Conservation (phyloP, 2,329 filamentous ascomycete genomes). For the Verticillium alfalfae region DNA sequence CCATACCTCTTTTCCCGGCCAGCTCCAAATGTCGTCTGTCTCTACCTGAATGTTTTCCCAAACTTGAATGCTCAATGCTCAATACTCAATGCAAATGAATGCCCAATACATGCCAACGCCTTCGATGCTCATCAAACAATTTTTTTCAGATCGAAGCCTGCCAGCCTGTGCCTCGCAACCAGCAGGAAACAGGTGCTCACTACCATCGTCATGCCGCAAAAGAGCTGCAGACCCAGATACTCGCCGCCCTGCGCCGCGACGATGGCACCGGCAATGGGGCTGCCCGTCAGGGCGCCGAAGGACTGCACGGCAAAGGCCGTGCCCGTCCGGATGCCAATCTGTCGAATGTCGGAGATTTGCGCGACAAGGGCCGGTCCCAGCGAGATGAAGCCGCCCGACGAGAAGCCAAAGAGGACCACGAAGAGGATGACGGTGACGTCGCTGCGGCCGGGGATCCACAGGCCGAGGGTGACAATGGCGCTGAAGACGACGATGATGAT, state of each 20-base stretch:
- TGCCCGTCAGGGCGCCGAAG: slow-evolving; percentile 45
- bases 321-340: slow-evolving; percentile 27
- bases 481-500: slow-evolving; percentile 23
- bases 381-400: slow-evolving; percentile 37
- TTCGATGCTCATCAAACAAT: background rate
- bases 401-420: slow-evolving; percentile 37
- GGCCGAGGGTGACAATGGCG: slow-evolving; percentile 28
- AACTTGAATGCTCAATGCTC: too few relatives aligned
- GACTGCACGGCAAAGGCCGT: slow-evolving; percentile 21
- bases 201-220: slow-evolving; percentile 50
- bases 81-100: background rate
- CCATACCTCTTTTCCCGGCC: too few relatives aligned
- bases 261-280: slow-evolving; percentile 33
- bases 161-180: background rate
- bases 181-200: slow-evolving; percentile 1
- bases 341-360: slow-evolving; percentile 26
- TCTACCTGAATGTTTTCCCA: too few relatives aligned
- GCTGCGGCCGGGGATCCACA: slow-evolving; percentile 29
- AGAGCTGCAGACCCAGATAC: slow-evolving; percentile 59
- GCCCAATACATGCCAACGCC: background rate
- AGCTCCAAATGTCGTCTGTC: too few relatives aligned
- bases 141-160: background rate
- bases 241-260: slow-evolving; percentile 35
- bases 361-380: slow-evolving; percentile 35
- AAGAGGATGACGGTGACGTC: slow-evolving; percentile 32